Conservation (phyloP, 208 protist species). For the Crithidia thermophila region DNA sequence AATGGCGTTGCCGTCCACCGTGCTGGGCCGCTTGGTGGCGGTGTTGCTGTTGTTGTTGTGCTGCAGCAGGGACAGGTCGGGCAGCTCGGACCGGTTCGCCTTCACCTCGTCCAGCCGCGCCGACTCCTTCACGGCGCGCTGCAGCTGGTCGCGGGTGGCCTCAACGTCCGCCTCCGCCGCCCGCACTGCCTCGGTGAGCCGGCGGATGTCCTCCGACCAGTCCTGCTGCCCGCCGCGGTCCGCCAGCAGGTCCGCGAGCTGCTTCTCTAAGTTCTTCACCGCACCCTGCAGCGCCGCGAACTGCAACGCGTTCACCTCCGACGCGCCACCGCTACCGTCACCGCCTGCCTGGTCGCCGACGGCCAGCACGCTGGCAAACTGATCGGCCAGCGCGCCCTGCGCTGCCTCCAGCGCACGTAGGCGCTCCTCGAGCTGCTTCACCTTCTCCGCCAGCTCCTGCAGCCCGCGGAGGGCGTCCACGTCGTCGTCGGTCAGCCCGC, state of each 20-base stretch:
- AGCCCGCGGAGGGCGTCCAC: conserved; percentile 34
- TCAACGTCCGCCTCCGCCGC: conserved; percentile 41
- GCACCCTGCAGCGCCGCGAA: conserved; percentile 50
- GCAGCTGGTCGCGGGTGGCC: conserved; percentile 30
- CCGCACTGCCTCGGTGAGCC: conserved; percentile 37
- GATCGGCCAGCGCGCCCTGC: conserved; percentile 32
- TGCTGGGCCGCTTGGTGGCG: conserved; percentile 17
- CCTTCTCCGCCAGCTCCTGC: conserved; percentile 28
- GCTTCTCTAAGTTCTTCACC: conserved; percentile 65
- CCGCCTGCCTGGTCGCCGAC: conserved; percentile 2
- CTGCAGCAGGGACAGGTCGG: not conserved
- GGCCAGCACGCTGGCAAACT: conserved; percentile 28
- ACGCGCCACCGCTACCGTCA: conserved; percentile 14
- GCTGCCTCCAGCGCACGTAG: conserved; percentile 39
- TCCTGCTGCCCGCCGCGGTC: conserved; percentile 38
- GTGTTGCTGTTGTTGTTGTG: no score
- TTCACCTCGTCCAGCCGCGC: conserved; percentile 56
- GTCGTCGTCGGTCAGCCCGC: conserved; percentile 44
- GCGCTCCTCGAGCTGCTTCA: conserved; percentile 53
- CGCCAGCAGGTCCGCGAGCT: conserved; percentile 56
- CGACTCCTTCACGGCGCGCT: conserved; percentile 29
- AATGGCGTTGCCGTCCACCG: conserved; percentile 15
- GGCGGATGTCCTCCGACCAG: conserved; percentile 51
- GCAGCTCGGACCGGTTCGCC: conserved; percentile 44
- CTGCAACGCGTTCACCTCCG: conserved; percentile 51